Conservation (phyloP, 371 early-diverging fungal species). For the Astathelohania contejeani region DNA sequence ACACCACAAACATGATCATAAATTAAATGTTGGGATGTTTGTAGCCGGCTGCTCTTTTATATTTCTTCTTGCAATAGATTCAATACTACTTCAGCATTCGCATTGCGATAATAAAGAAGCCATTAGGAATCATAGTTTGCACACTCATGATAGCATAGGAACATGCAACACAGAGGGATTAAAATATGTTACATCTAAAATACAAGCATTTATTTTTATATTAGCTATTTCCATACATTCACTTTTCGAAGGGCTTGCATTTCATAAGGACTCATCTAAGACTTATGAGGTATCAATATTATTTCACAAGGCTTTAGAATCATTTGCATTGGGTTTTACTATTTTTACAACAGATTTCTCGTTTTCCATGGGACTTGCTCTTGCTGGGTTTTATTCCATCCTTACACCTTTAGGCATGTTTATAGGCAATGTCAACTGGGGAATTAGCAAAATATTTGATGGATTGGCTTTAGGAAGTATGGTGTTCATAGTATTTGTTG, state of each 20-base stretch:
- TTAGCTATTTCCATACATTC: slow-evolving; percentile 50
- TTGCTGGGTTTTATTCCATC: slow-evolving; percentile 42
- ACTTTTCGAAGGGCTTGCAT: slow-evolving; percentile 52
- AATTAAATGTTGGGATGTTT: slow-evolving; percentile 25
- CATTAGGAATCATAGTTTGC: slow-evolving; percentile 1
- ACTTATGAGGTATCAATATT: slow-evolving; percentile 43
- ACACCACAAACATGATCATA: slow-evolving; percentile 7
- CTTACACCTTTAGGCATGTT: slow-evolving; percentile 50
- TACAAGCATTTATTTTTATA: slow-evolving; percentile 47
- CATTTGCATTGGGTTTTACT: slow-evolving; percentile 48
- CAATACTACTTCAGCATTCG: slow-evolving; percentile 40
- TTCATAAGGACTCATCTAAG: slow-evolving; percentile 3
- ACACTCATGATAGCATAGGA: slow-evolving; percentile 14
- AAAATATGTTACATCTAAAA: slow-evolving; percentile 32
- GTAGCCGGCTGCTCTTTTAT: slow-evolving; percentile 42
- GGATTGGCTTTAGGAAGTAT: slow-evolving; percentile 47
- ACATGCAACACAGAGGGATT: slow-evolving; percentile 34
- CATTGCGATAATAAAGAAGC: slow-evolving; percentile 42
- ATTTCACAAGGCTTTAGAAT: slow-evolving; percentile 50
- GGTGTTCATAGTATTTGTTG: slow-evolving; percentile 51
- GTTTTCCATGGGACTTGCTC: slow-evolving; percentile 2
- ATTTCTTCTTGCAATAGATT: slow-evolving; percentile 40
- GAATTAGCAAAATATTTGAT: slow-evolving; percentile 13
- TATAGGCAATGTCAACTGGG: neutral
- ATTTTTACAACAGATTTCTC: slow-evolving; percentile 37